Conservation (phyloP, 2,329 filamentous ascomycete genomes). For the Paecilomyces fulvus region DNA sequence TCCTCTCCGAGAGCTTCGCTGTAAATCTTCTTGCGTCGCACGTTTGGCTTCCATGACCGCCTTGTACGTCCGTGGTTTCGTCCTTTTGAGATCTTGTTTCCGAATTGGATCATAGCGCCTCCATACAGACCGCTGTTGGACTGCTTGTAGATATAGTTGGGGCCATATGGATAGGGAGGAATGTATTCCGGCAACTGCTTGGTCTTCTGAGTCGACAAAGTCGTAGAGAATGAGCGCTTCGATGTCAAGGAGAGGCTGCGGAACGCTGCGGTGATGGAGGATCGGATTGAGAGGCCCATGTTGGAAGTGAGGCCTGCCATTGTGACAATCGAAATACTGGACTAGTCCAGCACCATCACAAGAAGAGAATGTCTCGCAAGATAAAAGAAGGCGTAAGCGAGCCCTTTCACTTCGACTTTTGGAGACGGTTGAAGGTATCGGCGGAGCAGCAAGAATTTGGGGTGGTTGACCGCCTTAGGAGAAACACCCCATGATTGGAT, state of each 20-base stretch:
- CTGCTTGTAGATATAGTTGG: slow-evolving; percentile 37
- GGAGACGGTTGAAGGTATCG: slow-evolving; percentile 2
- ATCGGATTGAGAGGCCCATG: slow-evolving; percentile 20
- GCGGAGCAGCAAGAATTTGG: slow-evolving; percentile 10
- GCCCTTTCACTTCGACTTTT: neutral
- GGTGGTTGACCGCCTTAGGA: slow-evolving; percentile 27
- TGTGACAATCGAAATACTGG: slow-evolving; percentile 8
- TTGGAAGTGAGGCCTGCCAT: slow-evolving; percentile 24
- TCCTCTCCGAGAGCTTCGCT: slow-evolving; percentile 36
- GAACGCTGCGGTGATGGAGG: slow-evolving; percentile 30
- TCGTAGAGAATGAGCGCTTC: slow-evolving; percentile 32
- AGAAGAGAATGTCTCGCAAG: slow-evolving; percentile 2
- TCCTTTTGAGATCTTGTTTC: slow-evolving; percentile 43
- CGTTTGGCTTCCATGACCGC: slow-evolving; percentile 42
- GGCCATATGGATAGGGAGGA: slow-evolving; percentile 40
- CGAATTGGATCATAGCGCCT: slow-evolving; percentile 37
- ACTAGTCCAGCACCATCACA: slow-evolving; percentile 10
- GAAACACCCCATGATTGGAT: slow-evolving; percentile 18
- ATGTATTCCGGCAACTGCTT: slow-evolving; percentile 28
- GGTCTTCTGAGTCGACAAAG: slow-evolving; percentile 21
- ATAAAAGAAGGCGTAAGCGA: neutral
- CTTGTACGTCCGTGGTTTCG: slow-evolving; percentile 42
- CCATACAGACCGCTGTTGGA: slow-evolving; percentile 42
- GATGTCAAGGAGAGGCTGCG: slow-evolving; percentile 30
- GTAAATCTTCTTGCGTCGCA: slow-evolving; percentile 38